Conservation (phyloP, 2,329 filamentous ascomycete genomes). For the Fusarium tanahbumbuense region DNA sequence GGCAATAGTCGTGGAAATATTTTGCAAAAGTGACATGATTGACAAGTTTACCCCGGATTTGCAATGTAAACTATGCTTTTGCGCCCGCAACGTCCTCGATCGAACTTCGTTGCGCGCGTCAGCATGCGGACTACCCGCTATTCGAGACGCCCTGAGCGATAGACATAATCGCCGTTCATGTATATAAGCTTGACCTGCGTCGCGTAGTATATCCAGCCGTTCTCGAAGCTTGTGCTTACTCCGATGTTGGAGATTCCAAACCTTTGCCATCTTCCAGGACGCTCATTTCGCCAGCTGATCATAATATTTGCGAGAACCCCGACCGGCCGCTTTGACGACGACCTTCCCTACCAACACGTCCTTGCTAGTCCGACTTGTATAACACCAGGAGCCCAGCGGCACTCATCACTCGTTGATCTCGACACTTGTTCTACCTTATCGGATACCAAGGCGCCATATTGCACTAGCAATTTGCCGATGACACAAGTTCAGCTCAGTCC, state of each 20-base stretch:
- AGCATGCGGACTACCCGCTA: constrained; percentile 46
- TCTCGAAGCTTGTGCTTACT: constrained; percentile 28
- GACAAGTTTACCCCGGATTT: constrained; percentile 28
- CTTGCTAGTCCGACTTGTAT: not conserved
- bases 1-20: not conserved
- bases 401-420: not conserved
- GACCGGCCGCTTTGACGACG: not conserved
- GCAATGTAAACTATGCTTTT: constrained; percentile 29
- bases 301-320: not conserved
- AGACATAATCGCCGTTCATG: constrained; percentile 28
- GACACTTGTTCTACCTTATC: constrained; percentile 23
- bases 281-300: not conserved
- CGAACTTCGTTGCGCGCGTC: constrained; percentile 47
- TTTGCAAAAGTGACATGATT: constrained; percentile 4
- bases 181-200: constrained; percentile 45
- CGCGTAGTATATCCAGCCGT: constrained; percentile 9
- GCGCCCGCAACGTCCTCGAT: constrained; percentile 48
- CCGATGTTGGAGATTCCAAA: constrained; percentile 7
- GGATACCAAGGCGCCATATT: not conserved
- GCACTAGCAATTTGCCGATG: constrained; percentile 1
- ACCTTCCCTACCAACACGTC: not conserved
- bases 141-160: constrained; percentile 18
- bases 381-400: not conserved
- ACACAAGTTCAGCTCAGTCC: constrained; percentile 15
- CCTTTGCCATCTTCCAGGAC: not conserved